These are phyloP conservation scores for Exophiala phaeomuriformis DNA, from an alignment of 2,329 filamentous ascomycete species.

Conservation along the genomic window DNA sequence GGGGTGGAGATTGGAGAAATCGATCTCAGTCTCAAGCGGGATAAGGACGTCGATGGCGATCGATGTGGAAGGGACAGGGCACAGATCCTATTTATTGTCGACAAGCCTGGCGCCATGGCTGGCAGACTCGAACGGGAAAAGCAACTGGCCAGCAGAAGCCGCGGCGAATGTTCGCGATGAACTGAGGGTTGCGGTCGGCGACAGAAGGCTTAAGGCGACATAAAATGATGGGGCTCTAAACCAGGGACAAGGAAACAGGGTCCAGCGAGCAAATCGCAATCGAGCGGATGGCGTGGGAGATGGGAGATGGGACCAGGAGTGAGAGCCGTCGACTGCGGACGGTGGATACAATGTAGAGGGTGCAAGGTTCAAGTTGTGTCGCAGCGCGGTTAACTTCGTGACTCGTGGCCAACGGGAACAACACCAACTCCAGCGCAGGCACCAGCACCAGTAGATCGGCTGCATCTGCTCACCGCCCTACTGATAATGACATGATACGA, in stretches of 20 bases:
- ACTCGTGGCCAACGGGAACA: too few relatives aligned
- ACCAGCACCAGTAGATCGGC: too few relatives aligned
- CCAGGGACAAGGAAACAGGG: background rate
- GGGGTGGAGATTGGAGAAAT: background rate
- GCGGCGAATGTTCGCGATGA: slow-evolving; percentile 1
- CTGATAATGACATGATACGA: too few relatives aligned
- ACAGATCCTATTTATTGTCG: slow-evolving; percentile 17
- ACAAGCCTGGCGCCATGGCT: slow-evolving; percentile 15
- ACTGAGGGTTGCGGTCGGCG: background rate
- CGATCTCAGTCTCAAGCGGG: background rate
- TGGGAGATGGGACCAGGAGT: too few relatives aligned
- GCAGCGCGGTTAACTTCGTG: too few relatives aligned
- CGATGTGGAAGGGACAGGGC: slow-evolving; percentile 6
- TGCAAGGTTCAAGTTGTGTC: too few relatives aligned
- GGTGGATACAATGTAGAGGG: too few relatives aligned
- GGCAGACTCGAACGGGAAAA: background rate
- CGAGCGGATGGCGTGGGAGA: too few relatives aligned
- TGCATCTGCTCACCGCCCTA: too few relatives aligned
- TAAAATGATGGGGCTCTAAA: background rate
- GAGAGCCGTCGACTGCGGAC: too few relatives aligned
- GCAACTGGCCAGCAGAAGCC: slow-evolving; percentile 5
- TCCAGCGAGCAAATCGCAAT: too few relatives aligned
- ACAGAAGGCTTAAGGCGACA: background rate
- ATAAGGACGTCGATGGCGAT: background rate
- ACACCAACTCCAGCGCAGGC: too few relatives aligned